Percentiles rank a stretch among this genome's conserved stretches.
Evolutionary conservation across 371 early-diverging fungal species (phyloP).

Genomic region (Blastocladiella emersonii): DNA sequence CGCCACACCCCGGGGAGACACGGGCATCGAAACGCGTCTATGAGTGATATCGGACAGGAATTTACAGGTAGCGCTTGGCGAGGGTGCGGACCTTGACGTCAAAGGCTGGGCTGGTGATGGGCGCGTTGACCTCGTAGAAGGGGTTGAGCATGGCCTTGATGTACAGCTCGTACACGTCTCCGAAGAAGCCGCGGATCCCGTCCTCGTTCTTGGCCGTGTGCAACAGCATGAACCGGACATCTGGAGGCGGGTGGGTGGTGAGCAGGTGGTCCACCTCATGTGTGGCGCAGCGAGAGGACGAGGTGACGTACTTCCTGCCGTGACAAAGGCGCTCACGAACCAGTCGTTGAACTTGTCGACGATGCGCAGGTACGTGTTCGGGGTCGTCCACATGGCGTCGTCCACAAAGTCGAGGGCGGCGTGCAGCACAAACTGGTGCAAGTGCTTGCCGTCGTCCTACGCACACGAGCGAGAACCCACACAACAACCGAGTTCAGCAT

Average conservation of each 20-base stretch:
- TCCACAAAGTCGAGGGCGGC: constrained; percentile 91
- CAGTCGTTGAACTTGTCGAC: constrained; percentile 91
- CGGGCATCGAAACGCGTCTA: no score
- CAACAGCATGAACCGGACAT: constrained; percentile 75
- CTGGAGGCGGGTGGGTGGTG: constrained; percentile 19
- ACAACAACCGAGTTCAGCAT: no score
- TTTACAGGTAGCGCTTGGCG: constrained; percentile 65
- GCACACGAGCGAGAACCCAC: no score
- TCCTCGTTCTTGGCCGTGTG: constrained; percentile 81
- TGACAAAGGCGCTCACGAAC: constrained; percentile 79
- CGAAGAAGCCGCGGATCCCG: constrained; percentile 75
- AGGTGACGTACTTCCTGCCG: constrained; percentile 67
- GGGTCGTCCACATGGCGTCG: constrained; percentile 75
- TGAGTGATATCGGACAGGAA: no score
- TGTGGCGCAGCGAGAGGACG: background rate
- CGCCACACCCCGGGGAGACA: no score
- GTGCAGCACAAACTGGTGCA: constrained; percentile 92
- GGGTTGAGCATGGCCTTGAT: constrained; percentile 84
- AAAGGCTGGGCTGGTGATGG: constrained; percentile 67
- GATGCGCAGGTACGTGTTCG: constrained; percentile 75
- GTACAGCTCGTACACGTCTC: constrained; percentile 78
- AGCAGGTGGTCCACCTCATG: background rate
- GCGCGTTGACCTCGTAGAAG: constrained; percentile 67
- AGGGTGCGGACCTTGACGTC: constrained; percentile 59
- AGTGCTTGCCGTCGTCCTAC: constrained; percentile 64